Base-by-base conservation (phyloP, 1,284 basidiomycete genomes). In the Erythrobasidium hasegawianum region DNA sequence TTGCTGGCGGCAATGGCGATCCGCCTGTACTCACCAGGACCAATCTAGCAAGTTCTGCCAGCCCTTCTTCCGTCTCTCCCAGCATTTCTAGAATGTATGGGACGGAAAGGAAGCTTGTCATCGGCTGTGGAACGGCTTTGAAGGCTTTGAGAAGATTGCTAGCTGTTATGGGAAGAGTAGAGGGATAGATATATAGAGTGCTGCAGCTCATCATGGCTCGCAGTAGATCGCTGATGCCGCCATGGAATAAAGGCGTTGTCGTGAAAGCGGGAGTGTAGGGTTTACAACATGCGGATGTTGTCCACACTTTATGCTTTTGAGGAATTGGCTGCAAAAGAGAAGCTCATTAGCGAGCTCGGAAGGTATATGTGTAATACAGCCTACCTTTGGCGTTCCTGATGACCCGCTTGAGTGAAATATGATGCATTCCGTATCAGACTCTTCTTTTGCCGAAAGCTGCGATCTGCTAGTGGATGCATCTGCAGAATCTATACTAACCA, bases 1-100 rank as follows among this genome's bases (percentile, higher is more conserved):
- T 75, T 54, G 83, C 82, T 57, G 83, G 80, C 53, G 79, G 73
- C 22, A 75, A 64, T 0, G 74, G 73, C 18, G 71, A 71, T 8
- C 83, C 83, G 9, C 82, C 79, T 53, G 78, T 83, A 54, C 75
- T 78, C 39, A 86, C 83, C 14, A 83, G 75, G 57, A 84, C 80
- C 74, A 86, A 83, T 8, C 71, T 68, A 22, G 75, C 77, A 1
- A 85, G 78, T 20, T 79, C 76, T 5, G 75, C 65, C 2, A 80
- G 72, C 0, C 84, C 85, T 67, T 81, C 80, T n/a, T 78, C 75
- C 0, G 79, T 79, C 73, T 84, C 83, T 0, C 79, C 81, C 0
- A 86, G 77, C 2, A 85, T 77, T 76, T 82, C 79, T 70, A 77
- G 75, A 2, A 80, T 78, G 59, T 79, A 81, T 0, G 81, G 80